phyloP scores from a whole-genome alignment of 768 basidiomycete species.

The Hemileccinum rubropunctum region DNA sequence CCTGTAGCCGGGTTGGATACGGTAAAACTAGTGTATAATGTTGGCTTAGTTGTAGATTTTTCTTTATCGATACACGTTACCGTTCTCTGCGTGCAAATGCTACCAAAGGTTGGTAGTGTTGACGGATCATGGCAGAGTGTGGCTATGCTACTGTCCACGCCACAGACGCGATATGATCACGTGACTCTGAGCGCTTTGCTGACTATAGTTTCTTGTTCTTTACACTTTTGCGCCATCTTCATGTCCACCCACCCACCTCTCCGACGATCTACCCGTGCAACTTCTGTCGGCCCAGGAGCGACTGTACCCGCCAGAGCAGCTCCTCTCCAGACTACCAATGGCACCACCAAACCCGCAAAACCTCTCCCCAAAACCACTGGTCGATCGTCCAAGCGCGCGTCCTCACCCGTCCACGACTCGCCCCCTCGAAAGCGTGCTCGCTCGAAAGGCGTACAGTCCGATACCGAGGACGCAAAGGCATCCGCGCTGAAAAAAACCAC shows the following conservation, averaged over 20 bases:
- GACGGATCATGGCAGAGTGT: conserved; percentile 11
- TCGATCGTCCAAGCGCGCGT: conserved; percentile 45
- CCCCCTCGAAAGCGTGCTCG: conserved; percentile 47
- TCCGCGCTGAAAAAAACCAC: conserved; percentile 24
- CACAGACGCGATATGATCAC: conserved; percentile 27
- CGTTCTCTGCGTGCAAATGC: conserved; percentile 4
- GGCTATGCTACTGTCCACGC: conserved; percentile 18
- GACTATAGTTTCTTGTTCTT: background rate
- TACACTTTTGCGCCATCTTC: background rate
- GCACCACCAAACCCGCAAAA: conserved; percentile 29
- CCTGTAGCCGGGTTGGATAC: conserved; percentile 72
- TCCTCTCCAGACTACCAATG: conserved; percentile 28
- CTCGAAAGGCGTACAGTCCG: conserved; percentile 37
- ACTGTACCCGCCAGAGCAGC: conserved; percentile 27
- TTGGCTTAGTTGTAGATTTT: too few species aligned
- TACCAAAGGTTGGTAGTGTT: conserved; percentile 6
- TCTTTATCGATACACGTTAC: background rate
- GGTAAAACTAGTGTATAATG: conserved; percentile 37
- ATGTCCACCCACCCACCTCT: conserved; percentile 37
- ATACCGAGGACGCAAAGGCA: conserved; percentile 39
- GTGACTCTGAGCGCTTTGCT: conserved; percentile 8
- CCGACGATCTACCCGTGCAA: conserved; percentile 52
- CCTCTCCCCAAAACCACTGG: conserved; percentile 21
- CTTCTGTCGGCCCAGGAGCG: conserved; percentile 42
- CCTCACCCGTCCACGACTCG: conserved; percentile 46